These are phyloP conservation scores for Parasarocladium wereldwijsianum DNA, from an alignment of 2,329 filamentous ascomycete genomes.

Conservation along the genomic window DNA sequence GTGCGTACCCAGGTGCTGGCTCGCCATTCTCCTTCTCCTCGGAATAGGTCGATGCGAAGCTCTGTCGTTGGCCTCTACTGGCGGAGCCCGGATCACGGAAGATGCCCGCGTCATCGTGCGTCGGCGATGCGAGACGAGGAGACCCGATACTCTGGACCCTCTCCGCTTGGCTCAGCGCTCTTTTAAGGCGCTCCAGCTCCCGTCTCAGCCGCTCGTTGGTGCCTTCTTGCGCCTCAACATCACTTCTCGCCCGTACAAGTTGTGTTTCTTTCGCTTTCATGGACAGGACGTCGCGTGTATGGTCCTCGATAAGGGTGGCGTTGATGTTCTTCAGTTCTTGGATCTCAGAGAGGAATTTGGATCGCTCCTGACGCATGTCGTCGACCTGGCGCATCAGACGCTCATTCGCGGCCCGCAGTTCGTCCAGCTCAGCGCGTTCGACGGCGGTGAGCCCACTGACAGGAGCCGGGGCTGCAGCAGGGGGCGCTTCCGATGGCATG, in stretches of 20 bases:
- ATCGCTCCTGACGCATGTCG: slow-evolving; percentile 68
- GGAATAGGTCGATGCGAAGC: slow-evolving; percentile 50
- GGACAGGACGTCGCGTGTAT: slow-evolving; percentile 85
- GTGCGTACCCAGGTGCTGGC: slow-evolving; percentile 23
- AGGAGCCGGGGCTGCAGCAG: slow-evolving; percentile 41
- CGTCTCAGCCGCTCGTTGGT: slow-evolving; percentile 70
- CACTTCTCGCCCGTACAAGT: slow-evolving; percentile 77
- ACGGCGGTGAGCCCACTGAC: slow-evolving; percentile 55
- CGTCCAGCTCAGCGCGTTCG: slow-evolving; percentile 88
- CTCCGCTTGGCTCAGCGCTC: slow-evolving; percentile 55
- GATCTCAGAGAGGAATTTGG: slow-evolving; percentile 71
- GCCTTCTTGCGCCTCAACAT: slow-evolving; percentile 78
- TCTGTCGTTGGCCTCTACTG: slow-evolving; percentile 35
- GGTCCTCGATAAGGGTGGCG: slow-evolving; percentile 89
- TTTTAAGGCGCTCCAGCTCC: slow-evolving; percentile 87
- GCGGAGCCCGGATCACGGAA: slow-evolving; percentile 36
- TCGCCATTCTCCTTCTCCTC: slow-evolving; percentile 68
- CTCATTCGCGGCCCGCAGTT: slow-evolving; percentile 73
- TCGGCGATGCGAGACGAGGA: slow-evolving; percentile 29
- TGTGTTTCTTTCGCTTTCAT: slow-evolving; percentile 99
- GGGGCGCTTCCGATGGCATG: slow-evolving; percentile 31
- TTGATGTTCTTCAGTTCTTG: slow-evolving; percentile 95
- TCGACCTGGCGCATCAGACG: slow-evolving; percentile 60
- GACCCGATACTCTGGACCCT: slow-evolving; percentile 18
- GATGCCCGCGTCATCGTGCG: slow-evolving; percentile 43